A percentile compares a stretch with the other conserved stretches of the same genome.
Evolutionary conservation across 345 rosid species (phyloP).

Genomic region (Mercurialis annua): DNA sequence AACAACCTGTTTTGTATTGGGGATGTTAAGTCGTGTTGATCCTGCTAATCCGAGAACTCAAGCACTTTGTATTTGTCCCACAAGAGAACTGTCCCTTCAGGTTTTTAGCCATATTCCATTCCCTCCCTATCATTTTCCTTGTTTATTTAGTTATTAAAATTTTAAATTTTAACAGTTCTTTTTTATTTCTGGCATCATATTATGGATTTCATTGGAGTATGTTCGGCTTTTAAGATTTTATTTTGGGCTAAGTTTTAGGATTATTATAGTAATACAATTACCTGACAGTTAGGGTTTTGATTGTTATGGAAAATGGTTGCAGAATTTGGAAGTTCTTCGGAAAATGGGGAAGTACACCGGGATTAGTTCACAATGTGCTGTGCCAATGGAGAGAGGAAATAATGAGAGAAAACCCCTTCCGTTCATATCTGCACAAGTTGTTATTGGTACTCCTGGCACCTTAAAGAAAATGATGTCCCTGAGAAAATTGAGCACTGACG

Average conservation of each 20-base stretch:
- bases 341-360: slow-evolving; percentile 94
- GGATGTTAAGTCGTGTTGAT: slow-evolving; percentile 88
- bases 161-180: not conserved
- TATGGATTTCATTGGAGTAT: not conserved
- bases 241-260: not conserved
- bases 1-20: slow-evolving; percentile 95
- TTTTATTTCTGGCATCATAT: not conserved
- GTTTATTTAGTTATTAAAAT: too few species aligned
- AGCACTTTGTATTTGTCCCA: slow-evolving; percentile 95
- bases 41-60: slow-evolving; percentile 58
- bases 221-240: too few species aligned
- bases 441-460: slow-evolving; percentile 97
- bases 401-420: slow-evolving; percentile 32
- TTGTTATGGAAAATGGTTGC: slow-evolving; percentile 15
- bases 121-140: too few species aligned
- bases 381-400: slow-evolving; percentile 54
- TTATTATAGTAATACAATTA: not conserved
- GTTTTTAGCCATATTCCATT: slow-evolving; percentile 29
- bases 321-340: slow-evolving; percentile 89
- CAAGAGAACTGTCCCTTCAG: slow-evolving; percentile 91
- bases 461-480: slow-evolving; percentile 65
- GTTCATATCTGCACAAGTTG: slow-evolving; percentile 65
- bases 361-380: slow-evolving; percentile 65
- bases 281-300: not conserved
- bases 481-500: slow-evolving; percentile 51